Conservation (phyloP, 371 early-diverging fungal species). For the Mucor circinelloides region DNA sequence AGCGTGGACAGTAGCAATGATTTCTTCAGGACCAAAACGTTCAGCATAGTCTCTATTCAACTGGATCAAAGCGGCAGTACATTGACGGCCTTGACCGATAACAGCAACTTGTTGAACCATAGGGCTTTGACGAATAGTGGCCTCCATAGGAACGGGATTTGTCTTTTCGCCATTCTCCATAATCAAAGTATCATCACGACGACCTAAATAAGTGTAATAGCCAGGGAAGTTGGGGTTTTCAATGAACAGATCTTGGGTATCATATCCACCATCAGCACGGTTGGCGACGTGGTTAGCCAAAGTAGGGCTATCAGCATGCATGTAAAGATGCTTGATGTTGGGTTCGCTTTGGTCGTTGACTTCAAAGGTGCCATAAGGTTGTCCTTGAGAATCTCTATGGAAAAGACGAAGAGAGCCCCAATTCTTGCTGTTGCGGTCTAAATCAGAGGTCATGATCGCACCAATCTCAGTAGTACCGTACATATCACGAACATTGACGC, state of each 20-base stretch:
- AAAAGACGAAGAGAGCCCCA: conserved; percentile 12
- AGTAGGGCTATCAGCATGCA: conserved; percentile 6
- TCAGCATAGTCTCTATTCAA: neutral
- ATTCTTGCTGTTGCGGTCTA: neutral
- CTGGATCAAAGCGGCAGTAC: conserved; percentile 33
- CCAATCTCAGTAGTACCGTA: conserved; percentile 24
- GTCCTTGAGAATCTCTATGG: neutral
- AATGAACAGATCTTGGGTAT: conserved; percentile 35
- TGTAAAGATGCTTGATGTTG: conserved; percentile 14
- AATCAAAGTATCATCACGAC: conserved; percentile 40
- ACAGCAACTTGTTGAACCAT: conserved; percentile 29
- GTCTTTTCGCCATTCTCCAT: conserved; percentile 52
- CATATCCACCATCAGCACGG: conserved; percentile 34
- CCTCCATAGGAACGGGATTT: conserved; percentile 44
- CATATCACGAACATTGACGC: conserved; percentile 10
- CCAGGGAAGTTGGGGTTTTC: conserved; percentile 13
- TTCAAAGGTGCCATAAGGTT: conserved; percentile 14
- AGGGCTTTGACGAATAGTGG: conserved; percentile 15
- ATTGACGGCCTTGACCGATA: conserved; percentile 31
- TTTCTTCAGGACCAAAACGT: no score
- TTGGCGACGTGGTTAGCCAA: conserved; percentile 21
- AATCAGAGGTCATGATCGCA: conserved; percentile 6
- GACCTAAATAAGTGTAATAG: conserved; percentile 26
- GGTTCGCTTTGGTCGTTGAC: neutral
- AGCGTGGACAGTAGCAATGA: conserved; percentile 11